phyloP scores from a whole-genome alignment of 148 eudicot species.

The Vaccinium darrowii region DNA sequence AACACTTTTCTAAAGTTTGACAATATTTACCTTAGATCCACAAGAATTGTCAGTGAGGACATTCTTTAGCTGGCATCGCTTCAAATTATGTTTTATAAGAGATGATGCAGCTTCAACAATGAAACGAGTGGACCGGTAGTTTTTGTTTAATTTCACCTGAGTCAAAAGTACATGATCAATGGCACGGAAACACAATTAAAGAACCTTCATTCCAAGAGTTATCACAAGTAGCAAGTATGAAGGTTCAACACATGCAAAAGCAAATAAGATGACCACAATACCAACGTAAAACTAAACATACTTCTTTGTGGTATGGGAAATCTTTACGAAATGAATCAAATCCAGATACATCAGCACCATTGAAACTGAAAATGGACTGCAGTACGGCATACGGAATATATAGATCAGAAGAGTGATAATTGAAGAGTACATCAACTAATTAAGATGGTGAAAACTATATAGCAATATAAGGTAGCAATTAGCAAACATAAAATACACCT shows the following conservation, averaged over 20 bases:
- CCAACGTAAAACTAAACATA: conserved; percentile 22
- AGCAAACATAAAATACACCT: conserved; percentile 41
- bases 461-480: conserved; percentile 1
- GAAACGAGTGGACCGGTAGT: conserved; percentile 90
- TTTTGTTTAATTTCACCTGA: conserved; percentile 70
- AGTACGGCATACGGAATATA: conserved; percentile 15
- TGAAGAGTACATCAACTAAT: conserved; percentile 5
- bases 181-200: conserved; percentile 6
- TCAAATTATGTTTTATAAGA: conserved; percentile 66
- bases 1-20: background rate
- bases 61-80: conserved; percentile 54
- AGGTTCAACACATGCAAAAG: background rate
- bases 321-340: conserved; percentile 92
- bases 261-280: background rate
- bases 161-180: conserved; percentile 9
- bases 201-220: background rate
- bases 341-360: conserved; percentile 86
- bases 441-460: conserved; percentile 4
- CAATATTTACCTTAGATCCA: conserved; percentile 65
- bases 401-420: conserved; percentile 8
- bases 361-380: conserved; percentile 95
- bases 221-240: background rate
- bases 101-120: conserved; percentile 93
- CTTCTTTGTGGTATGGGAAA: conserved; percentile 81
- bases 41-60: conserved; percentile 73